phyloP scores from a whole-genome alignment of 2,329 filamentous ascomycete species.

The Colletotrichum tropicale region DNA sequence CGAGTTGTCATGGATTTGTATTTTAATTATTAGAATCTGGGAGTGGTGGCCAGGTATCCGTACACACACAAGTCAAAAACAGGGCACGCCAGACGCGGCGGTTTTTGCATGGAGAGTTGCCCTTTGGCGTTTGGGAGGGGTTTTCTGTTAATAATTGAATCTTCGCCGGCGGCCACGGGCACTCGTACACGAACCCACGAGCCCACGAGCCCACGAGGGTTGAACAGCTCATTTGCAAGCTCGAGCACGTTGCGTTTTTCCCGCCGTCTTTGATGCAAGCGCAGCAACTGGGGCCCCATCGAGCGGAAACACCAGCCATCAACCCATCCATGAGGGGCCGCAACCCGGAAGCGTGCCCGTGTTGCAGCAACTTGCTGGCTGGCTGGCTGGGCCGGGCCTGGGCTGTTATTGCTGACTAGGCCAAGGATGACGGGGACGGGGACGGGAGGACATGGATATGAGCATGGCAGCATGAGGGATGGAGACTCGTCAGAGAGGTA shows the following conservation, averaged over 20 bases:
- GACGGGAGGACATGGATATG: neutral
- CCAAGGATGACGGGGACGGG: neutral
- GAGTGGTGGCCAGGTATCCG: neutral
- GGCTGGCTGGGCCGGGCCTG: neutral
- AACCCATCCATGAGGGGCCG: neutral
- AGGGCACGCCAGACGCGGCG: constrained; percentile 1
- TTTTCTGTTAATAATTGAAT: constrained; percentile 22
- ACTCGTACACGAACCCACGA: neutral
- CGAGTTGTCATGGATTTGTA: constrained; percentile 7
- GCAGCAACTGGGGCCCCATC: constrained; percentile 9
- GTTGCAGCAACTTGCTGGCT: neutral
- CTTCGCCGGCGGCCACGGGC: constrained; percentile 16
- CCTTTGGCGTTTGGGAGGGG: neutral
- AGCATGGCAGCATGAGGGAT: neutral
- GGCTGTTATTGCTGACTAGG: neutral
- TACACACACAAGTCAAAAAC: neutral
- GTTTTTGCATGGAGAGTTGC: neutral
- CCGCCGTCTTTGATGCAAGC: constrained; percentile 14
- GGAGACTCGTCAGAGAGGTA: neutral
- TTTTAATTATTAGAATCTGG: neutral
- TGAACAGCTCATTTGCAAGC: neutral
- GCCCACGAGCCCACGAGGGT: neutral
- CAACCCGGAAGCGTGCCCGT: neutral
- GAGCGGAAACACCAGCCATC: constrained; percentile 11
- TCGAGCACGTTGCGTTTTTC: constrained; percentile 13